Conservation (phyloP, 2,329 filamentous ascomycete species). For the Fusarium sp. region DNA sequence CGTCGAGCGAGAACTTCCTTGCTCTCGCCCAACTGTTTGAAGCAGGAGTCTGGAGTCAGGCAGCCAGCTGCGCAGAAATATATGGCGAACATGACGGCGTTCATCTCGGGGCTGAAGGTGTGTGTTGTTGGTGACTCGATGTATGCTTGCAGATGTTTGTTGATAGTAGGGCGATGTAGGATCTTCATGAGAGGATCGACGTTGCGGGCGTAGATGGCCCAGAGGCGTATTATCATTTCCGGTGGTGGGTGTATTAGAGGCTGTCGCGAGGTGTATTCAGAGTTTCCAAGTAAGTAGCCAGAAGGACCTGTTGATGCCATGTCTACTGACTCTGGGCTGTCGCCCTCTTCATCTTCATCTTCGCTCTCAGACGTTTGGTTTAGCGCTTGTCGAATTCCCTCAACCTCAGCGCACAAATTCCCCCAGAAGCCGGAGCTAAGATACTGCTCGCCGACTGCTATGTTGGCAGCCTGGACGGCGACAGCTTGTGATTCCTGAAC, state of each 20-base stretch:
- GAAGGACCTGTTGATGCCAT: constrained; percentile 45
- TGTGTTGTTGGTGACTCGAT: constrained; percentile 35
- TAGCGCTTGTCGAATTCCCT: constrained; percentile 59
- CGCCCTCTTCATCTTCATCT: constrained; percentile 53
- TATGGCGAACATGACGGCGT: constrained; percentile 59
- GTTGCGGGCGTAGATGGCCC: constrained; percentile 55
- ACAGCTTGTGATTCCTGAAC: constrained; percentile 29
- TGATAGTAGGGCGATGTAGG: constrained; percentile 58
- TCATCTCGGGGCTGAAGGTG: constrained; percentile 43
- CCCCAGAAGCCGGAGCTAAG: constrained; percentile 61
- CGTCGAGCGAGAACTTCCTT: constrained; percentile 50
- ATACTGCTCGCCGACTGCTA: constrained; percentile 50
- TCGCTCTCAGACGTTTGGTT: constrained; percentile 59
- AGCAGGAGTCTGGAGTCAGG: constrained; percentile 51
- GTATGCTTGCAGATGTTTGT: constrained; percentile 48
- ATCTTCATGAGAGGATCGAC: constrained; percentile 62
- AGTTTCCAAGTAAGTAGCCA: constrained; percentile 49
- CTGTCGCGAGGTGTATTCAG: constrained; percentile 39
- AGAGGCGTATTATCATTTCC: constrained; percentile 55
- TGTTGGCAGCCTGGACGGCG: constrained; percentile 41
- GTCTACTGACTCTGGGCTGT: constrained; percentile 50
- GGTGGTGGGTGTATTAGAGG: constrained; percentile 53
- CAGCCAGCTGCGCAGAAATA: constrained; percentile 59
- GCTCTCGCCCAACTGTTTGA: constrained; percentile 52
- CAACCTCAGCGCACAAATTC: constrained; percentile 59